phyloP scores from a whole-genome alignment of 2,329 filamentous ascomycete species.

The Byssoonygena ceratinophila region DNA sequence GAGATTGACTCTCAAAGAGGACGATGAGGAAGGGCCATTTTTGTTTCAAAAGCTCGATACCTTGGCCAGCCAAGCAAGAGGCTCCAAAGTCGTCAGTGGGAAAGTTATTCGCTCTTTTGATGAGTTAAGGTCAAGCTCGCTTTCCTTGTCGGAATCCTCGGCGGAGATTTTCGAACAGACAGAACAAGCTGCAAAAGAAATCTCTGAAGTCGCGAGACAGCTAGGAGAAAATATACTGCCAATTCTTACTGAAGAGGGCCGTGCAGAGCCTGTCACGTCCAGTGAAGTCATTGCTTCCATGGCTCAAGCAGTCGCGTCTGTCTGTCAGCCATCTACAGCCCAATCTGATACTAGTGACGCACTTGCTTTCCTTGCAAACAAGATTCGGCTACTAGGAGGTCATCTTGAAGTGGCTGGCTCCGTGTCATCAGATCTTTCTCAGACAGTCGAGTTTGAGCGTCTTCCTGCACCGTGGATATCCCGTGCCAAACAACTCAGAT shows the following conservation, averaged over 20 bases:
- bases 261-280: constrained; percentile 56
- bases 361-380: constrained; percentile 57
- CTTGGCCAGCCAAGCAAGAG: constrained; percentile 64
- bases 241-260: constrained; percentile 61
- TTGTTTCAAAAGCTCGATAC: constrained; percentile 61
- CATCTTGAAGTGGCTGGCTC: constrained; percentile 61
- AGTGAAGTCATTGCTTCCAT: constrained; percentile 57
- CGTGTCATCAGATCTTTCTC: constrained; percentile 58
- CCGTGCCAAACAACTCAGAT: constrained; percentile 68
- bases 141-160: constrained; percentile 61
- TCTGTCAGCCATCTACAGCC: constrained; percentile 21
- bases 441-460: constrained; percentile 69
- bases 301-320: constrained; percentile 24
- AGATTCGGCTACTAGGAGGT: constrained; percentile 53
- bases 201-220: constrained; percentile 56
- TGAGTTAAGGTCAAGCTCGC: constrained; percentile 63
- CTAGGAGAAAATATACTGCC: constrained; percentile 57
- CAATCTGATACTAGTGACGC: constrained; percentile 42
- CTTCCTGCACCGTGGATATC: constrained; percentile 70
- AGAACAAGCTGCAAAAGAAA: constrained; percentile 52
- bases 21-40: constrained; percentile 58
- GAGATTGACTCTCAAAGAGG: constrained; percentile 52
- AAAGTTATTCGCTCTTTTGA: constrained; percentile 68
- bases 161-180: constrained; percentile 59
- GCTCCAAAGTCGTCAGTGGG: constrained; percentile 69